Base-by-base conservation (phyloP, 2,329 filamentous ascomycete species). In the Trichoderma atroviride region DNA sequence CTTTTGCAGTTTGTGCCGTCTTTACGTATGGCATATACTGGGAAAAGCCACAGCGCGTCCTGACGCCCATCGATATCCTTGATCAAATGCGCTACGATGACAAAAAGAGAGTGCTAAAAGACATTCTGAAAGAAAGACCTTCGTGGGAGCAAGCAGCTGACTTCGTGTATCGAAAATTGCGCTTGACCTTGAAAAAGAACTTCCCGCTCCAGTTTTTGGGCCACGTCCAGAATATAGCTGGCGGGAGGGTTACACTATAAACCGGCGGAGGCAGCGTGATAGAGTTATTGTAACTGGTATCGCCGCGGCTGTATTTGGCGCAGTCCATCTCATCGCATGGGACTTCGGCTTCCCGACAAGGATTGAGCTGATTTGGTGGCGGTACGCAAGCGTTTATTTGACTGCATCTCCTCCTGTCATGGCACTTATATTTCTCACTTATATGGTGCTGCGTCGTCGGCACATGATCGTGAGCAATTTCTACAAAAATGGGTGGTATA, bases 281-380 rank as follows among this genome's bases (percentile, higher is more conserved):
- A 31, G 1, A 31, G 3, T 31, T 1, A 7, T 9, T 22, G 14
- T 16, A 4, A 10, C 6, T 6, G 13, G 19, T 22, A 4, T 47
- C 16, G 35, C 37, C 3, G 35, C 35, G 3, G n/a, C 53, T 0
- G 3, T 50, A 7, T 66, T 58, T 37, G 63, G 63, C 0, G 53
- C 1, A 0, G 11, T 66, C 2, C 63, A 66, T n/a, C n/a, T 2
- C 3, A 5, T 5, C 1, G 62, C 63, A 0, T 66, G 63, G 53
- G 50, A 58, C 29, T 66, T 66, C 37, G 27, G 40, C 14, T 66
- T 66, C 9, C 63, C 63, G 3, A 37, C 63, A 29, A 9, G 7
- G 0, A 1, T 13, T 24, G 63, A 66, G 27, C 11, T 29, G 4
- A 14, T 16, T 9, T 16, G 57, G 0, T 66, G 63, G 63, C 47